phyloP scores from a whole-genome alignment of 2,329 filamentous ascomycete genomes.

The Aureobasidium namibiae region DNA sequence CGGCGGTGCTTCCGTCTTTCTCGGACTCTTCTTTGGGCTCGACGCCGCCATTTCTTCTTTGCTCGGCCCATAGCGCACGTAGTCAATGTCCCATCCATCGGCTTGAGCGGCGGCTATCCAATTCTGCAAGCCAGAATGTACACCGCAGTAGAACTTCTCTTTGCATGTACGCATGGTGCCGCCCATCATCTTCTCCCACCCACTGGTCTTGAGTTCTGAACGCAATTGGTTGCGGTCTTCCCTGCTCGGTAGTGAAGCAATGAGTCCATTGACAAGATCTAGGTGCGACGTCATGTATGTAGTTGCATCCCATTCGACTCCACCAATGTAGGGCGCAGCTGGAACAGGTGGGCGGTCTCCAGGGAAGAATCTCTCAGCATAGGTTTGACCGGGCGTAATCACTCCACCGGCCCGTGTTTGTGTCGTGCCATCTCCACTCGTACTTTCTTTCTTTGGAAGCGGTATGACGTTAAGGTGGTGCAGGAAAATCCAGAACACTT shows the following conservation, averaged over 20 bases:
- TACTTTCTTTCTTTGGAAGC: conserved; percentile 34
- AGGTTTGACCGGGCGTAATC: conserved; percentile 18
- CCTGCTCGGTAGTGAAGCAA: conserved; percentile 66
- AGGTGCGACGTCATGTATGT: conserved; percentile 91
- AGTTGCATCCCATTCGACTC: conserved; percentile 97
- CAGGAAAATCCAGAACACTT: conserved; percentile 98
- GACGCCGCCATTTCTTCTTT: conserved; percentile 32
- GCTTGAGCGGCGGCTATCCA: conserved; percentile 84
- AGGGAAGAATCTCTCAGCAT: conserved; percentile 67
- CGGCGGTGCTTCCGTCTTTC: conserved; percentile 13
- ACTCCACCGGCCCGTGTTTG: background rate
- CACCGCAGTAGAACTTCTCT: conserved; percentile 90
- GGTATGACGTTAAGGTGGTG: conserved; percentile 86
- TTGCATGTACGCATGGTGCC: conserved; percentile 82
- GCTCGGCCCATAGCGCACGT: conserved; percentile 68
- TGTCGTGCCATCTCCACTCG: background rate
- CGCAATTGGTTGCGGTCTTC: conserved; percentile 70
- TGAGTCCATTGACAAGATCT: conserved; percentile 82
- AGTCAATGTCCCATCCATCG: conserved; percentile 78
- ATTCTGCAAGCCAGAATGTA: conserved; percentile 79
- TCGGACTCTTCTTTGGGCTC: conserved; percentile 30
- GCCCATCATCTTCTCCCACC: conserved; percentile 87
- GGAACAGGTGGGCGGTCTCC: conserved; percentile 81
- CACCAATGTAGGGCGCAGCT: conserved; percentile 90
- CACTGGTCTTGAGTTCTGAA: conserved; percentile 68